phyloP scores from a whole-genome alignment of 78 protist genomes.

The Mantamonas sphyraenae region DNA sequence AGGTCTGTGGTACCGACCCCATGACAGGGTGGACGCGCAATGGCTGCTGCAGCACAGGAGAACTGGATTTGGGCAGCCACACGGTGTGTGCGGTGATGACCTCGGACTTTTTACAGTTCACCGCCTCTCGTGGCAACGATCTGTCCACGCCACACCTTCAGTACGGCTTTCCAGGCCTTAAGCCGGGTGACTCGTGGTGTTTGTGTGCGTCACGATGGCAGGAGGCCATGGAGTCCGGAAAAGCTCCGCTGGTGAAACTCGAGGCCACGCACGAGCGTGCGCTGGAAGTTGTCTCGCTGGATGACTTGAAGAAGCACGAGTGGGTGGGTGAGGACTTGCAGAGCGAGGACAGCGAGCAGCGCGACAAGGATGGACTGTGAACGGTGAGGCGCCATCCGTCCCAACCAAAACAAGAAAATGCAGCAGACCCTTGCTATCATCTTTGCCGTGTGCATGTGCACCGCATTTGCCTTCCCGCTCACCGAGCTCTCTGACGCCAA shows the following conservation, averaged over 20 bases:
- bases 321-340: too few species aligned
- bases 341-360: too few species aligned
- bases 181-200: slow-evolving; percentile 7
- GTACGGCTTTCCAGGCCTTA: slow-evolving; percentile 5
- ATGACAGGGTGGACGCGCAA: not conserved
- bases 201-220: slow-evolving; percentile 1
- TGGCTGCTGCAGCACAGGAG: slow-evolving; percentile 11
- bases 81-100: slow-evolving; percentile 1
- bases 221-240: slow-evolving; percentile 2
- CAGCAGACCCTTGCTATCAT: too few species aligned
- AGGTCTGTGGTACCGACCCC: not conserved
- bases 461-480: not conserved
- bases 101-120: not conserved
- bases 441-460: too few species aligned
- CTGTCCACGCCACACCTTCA: not conserved
- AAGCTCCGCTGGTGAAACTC: not conserved
- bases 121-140: not conserved
- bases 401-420: too few species aligned
- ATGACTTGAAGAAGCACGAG: not conserved
- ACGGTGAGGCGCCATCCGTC: too few species aligned
- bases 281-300: not conserved
- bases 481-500: too few species aligned
- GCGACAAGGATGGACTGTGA: too few species aligned
- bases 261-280: not conserved
- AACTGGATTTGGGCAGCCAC: not conserved